A percentile compares a stretch with the other conserved stretches of the same genome.
These are phyloP conservation scores for Beauveria sp. DNA, from an alignment of 2,329 filamentous ascomycete species.

Conservation along the genomic window DNA sequence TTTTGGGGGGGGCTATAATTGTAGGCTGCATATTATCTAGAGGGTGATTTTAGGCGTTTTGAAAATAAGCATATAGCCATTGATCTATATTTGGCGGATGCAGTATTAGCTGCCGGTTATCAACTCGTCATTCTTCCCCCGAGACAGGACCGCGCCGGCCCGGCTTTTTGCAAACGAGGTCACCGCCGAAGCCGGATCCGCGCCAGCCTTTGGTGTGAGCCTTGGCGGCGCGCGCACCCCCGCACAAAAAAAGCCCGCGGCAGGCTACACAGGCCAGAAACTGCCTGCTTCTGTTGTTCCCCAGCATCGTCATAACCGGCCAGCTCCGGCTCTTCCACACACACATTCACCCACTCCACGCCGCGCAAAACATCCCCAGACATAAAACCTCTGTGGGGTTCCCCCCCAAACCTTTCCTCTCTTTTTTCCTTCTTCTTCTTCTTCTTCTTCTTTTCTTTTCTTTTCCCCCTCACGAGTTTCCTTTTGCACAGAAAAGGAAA, in stretches of 20 bases:
- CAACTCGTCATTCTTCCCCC: no score
- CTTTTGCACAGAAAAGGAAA: background rate
- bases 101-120: no score
- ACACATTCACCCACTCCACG: background rate
- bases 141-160: background rate
- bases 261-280: no score
- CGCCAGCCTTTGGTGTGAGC: background rate
- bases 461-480: background rate
- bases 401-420: background rate
- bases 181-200: constrained; percentile 1
- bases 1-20: background rate
- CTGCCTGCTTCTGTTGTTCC: background rate
- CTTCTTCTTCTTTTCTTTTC: background rate
- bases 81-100: no score
- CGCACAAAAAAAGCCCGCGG: background rate
- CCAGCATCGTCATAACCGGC: constrained; percentile 2
- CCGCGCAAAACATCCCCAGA: background rate
- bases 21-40: background rate
- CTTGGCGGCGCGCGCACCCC: background rate
- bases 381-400: background rate
- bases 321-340: constrained; percentile 2
- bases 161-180: background rate
- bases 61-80: no score
- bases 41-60: background rate
- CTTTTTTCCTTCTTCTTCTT: background rate